Percentiles rank a stretch among this genome's conserved stretches.
phyloP scores from a whole-genome alignment of 2,329 filamentous ascomycete genomes.

The Lachnellula arida region DNA sequence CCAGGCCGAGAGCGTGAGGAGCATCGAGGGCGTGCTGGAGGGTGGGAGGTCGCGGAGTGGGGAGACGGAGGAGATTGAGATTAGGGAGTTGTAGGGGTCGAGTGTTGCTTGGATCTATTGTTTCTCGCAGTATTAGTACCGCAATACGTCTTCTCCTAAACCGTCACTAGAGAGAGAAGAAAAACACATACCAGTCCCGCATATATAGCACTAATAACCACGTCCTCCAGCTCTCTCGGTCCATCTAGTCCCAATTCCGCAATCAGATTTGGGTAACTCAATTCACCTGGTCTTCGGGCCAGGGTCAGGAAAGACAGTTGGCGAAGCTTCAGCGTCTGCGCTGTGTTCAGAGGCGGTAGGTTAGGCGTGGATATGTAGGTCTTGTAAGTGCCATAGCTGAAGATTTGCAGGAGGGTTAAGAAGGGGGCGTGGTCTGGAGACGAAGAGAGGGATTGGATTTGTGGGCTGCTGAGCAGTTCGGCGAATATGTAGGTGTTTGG shows the following conservation, averaged over 20 bases:
- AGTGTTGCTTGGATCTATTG: constrained; percentile 58
- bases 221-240: constrained; percentile 70
- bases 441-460: constrained; percentile 67
- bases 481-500: constrained; percentile 89
- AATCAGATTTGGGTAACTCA: constrained; percentile 51
- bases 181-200: constrained; percentile 60
- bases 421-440: constrained; percentile 58
- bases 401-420: constrained; percentile 75
- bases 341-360: constrained; percentile 67
- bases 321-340: constrained; percentile 79
- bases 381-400: constrained; percentile 86
- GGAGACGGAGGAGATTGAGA: constrained; percentile 75
- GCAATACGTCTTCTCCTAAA: too few species aligned
- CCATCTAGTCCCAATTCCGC: constrained; percentile 61
- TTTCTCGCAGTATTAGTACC: too few species aligned
- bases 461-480: constrained; percentile 78
- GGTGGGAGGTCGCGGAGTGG: constrained; percentile 83
- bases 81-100: constrained; percentile 68
- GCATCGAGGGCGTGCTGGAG: constrained; percentile 63
- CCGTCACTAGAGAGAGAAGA: too few species aligned
- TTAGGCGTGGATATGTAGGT: constrained; percentile 54
- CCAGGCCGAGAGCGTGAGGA: constrained; percentile 68
- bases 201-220: constrained; percentile 86
- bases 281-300: constrained; percentile 50
- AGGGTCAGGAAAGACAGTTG: constrained; percentile 86